These are phyloP conservation scores for Plasmodium cynomolgi DNA, from an alignment of 169 alveolate species.

Conservation along the genomic window DNA sequence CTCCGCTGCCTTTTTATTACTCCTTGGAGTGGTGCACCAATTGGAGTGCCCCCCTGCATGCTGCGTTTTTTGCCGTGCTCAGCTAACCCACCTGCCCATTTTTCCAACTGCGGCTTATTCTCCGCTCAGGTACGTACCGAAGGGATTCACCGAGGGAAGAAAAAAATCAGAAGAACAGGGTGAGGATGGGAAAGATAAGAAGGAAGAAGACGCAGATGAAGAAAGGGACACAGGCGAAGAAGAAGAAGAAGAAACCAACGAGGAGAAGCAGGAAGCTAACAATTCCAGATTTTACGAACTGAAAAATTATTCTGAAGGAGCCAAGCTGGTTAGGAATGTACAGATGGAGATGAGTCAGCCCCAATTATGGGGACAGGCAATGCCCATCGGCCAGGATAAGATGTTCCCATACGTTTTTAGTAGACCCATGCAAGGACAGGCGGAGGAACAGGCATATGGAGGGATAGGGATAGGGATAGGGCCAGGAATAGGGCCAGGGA, in stretches of 20 bases:
- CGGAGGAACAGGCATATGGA: background rate
- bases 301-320: constrained; percentile 8
- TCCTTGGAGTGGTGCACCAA: background rate
- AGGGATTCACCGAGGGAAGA: constrained; percentile 24
- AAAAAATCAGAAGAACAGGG: background rate
- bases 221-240: background rate
- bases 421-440: constrained; percentile 73
- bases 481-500: no score
- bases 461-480: no score
- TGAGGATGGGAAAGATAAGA: background rate
- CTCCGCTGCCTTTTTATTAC: background rate
- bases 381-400: constrained; percentile 4
- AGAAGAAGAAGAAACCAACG: background rate
- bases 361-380: background rate
- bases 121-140: constrained; percentile 80
- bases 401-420: constrained; percentile 37
- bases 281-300: background rate
- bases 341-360: background rate
- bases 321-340: constrained; percentile 20
- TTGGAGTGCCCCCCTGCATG: background rate
- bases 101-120: background rate
- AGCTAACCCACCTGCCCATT: background rate
- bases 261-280: background rate
- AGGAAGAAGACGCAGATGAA: background rate
- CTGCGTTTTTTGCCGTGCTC: background rate